These are phyloP conservation scores for Boletellus sp. DNA, from an alignment of 768 basidiomycete species.

Conservation along the genomic window DNA sequence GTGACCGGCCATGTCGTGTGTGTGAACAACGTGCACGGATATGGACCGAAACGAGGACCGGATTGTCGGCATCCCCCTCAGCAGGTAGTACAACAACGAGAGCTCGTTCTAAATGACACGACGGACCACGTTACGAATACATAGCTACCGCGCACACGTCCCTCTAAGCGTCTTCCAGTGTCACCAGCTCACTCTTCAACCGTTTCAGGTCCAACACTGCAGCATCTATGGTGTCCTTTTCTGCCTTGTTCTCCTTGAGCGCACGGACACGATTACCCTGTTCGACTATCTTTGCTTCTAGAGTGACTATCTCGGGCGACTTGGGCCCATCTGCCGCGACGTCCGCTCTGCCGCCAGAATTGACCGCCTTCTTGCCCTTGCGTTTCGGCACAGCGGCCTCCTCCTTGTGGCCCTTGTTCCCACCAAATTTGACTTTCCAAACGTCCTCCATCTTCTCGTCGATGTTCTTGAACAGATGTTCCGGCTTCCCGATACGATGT, in stretches of 20 bases:
- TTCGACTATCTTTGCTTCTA: slow-evolving; percentile 70
- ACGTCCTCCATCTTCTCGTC: slow-evolving; percentile 85
- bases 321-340: slow-evolving; percentile 50
- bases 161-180: slow-evolving; percentile 13
- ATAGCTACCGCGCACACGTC: neutral
- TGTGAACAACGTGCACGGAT: no score
- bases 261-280: slow-evolving; percentile 74
- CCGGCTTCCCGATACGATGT: slow-evolving; percentile 81
- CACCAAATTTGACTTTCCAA: slow-evolving; percentile 80
- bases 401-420: slow-evolving; percentile 44
- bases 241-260: slow-evolving; percentile 50
- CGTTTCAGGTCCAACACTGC: slow-evolving; percentile 64
- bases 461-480: slow-evolving; percentile 90
- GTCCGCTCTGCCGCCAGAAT: slow-evolving; percentile 44
- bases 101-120: neutral
- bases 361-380: slow-evolving; percentile 53
- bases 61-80: no score
- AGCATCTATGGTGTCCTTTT: slow-evolving; percentile 42
- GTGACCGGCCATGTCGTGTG: no score
- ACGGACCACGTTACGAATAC: neutral
- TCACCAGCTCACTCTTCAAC: slow-evolving; percentile 55
- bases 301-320: slow-evolving; percentile 64
- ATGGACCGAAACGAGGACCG: no score
- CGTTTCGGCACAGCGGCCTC: slow-evolving; percentile 44
- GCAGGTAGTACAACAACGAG: no score